Evolutionary conservation across 805 yeast species (phyloP).

Genomic region (Ogataea parapolymorpha): DNA sequence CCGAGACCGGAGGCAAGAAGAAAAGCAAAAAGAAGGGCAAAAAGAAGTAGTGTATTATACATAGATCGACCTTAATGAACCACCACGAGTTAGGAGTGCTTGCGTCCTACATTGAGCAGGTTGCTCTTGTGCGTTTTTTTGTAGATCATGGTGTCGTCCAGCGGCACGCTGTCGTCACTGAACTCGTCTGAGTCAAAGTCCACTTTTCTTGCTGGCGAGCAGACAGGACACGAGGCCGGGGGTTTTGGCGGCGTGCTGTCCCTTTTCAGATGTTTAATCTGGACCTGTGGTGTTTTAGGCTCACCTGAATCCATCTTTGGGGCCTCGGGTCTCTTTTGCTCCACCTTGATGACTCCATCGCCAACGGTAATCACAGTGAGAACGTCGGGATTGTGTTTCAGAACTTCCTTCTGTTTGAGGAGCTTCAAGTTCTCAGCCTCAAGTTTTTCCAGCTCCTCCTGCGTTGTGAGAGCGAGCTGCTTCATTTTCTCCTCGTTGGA

Average conservation of each 20-base stretch:
- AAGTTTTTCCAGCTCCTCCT: constrained; percentile 8
- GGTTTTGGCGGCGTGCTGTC: not conserved
- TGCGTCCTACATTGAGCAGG: constrained; percentile 5
- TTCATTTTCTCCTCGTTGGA: constrained; percentile 7
- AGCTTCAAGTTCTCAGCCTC: constrained; percentile 10
- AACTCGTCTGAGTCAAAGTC: constrained; percentile 5
- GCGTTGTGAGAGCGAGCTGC: constrained; percentile 6
- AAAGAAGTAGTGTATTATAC: constrained; percentile 15
- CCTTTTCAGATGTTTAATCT: constrained; percentile 1
- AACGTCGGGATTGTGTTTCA: constrained; percentile 3
- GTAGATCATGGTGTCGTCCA: constrained; percentile 15
- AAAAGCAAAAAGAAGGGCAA: constrained; percentile 25
- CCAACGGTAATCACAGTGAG: constrained; percentile 16
- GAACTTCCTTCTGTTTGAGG: constrained; percentile 3
- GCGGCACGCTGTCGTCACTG: constrained; percentile 4
- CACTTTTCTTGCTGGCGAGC: constrained; percentile 8
- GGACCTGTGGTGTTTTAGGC: constrained; percentile 1
- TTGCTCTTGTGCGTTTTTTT: constrained; percentile 9
- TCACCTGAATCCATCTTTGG: not conserved
- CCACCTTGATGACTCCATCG: constrained; percentile 16
- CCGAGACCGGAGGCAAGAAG: constrained; percentile 14
- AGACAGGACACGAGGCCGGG: constrained; percentile 7
- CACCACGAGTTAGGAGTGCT: constrained; percentile 14
- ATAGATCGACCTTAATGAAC: constrained; percentile 4
- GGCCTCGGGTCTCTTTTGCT: constrained; percentile 13